Conservation (phyloP, 768 basidiomycete species). For the Phallus indusiatus region DNA sequence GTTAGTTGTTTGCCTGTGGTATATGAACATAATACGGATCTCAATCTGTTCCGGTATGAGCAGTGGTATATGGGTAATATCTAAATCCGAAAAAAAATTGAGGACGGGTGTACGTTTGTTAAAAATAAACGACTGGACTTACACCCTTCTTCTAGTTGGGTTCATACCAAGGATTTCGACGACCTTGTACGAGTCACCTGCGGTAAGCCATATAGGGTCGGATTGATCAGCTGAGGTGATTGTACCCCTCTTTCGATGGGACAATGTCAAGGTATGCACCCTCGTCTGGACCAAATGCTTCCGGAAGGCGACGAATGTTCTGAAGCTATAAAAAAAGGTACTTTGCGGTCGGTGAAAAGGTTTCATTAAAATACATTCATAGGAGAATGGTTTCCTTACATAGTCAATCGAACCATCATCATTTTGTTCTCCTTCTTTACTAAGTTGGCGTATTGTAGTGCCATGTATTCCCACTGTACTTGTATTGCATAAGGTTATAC, state of each 20-base stretch:
- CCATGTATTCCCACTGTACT: conserved; percentile 20
- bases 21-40: conserved; percentile 1
- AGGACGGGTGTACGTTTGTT: background rate
- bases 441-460: conserved; percentile 63
- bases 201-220: conserved; percentile 75
- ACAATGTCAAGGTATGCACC: conserved; percentile 87
- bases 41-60: conserved; percentile 13
- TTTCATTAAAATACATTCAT: background rate
- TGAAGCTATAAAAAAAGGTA: conserved; percentile 37
- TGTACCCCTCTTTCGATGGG: conserved; percentile 71
- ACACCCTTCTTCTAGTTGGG: conserved; percentile 59
- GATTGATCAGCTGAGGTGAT: conserved; percentile 65
- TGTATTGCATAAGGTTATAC: conserved; percentile 57
- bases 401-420: conserved; percentile 94
- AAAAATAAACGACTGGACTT: conserved; percentile 28
- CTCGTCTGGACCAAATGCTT: conserved; percentile 30
- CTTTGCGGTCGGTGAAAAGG: background rate
- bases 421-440: conserved; percentile 74
- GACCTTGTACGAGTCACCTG: conserved; percentile 89
- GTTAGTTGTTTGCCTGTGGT: conserved; percentile 8
- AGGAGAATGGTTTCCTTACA: conserved; percentile 45
- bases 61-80: conserved; percentile 18
- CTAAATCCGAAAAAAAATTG: conserved; percentile 7
- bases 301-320: conserved; percentile 51
- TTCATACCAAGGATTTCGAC: conserved; percentile 70